Conservation (phyloP, 352 stramenopile species). For the Saprolegnia parasitica region DNA sequence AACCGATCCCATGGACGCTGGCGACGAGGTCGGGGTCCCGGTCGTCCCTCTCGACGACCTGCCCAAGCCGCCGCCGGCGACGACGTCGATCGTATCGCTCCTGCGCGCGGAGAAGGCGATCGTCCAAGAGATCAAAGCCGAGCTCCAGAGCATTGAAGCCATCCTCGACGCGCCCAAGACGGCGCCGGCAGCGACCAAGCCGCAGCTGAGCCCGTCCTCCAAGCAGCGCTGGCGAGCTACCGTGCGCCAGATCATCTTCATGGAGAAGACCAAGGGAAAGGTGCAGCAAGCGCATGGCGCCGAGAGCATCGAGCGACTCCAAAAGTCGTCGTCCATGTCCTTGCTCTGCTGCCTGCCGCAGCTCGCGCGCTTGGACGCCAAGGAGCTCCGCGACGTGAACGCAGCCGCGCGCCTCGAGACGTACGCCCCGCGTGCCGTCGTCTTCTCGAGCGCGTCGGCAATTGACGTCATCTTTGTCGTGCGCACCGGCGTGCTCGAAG, state of each 20-base stretch:
- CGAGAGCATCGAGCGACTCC: conserved; percentile 21
- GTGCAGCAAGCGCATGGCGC: conserved; percentile 17
- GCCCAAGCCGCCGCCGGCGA: background rate
- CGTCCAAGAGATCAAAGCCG: conserved; percentile 15
- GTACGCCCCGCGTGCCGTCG: background rate
- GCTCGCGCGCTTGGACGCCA: conserved; percentile 2
- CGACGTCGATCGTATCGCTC: conserved; percentile 3
- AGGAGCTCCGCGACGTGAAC: conserved; percentile 6
- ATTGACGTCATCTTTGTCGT: conserved; percentile 9
- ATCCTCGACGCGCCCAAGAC: background rate
- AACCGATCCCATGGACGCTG: background rate
- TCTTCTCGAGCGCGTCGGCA: conserved; percentile 10
- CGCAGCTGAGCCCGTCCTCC: background rate
- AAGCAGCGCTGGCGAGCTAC: conserved; percentile 13
- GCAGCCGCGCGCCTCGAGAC: background rate
- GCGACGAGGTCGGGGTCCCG: background rate
- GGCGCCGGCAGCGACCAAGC: background rate
- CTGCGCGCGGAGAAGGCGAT: conserved; percentile 16
- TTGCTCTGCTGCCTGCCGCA: conserved; percentile 19
- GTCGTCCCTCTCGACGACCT: background rate
- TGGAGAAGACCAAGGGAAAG: conserved; percentile 32
- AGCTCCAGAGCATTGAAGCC: conserved; percentile 7
- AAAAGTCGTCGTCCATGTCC: conserved; percentile 17
- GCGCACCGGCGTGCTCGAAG: background rate
- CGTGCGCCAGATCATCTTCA: conserved; percentile 26